Conservation (phyloP, 805 yeast genomes). For the Candida peoriensis region DNA sequence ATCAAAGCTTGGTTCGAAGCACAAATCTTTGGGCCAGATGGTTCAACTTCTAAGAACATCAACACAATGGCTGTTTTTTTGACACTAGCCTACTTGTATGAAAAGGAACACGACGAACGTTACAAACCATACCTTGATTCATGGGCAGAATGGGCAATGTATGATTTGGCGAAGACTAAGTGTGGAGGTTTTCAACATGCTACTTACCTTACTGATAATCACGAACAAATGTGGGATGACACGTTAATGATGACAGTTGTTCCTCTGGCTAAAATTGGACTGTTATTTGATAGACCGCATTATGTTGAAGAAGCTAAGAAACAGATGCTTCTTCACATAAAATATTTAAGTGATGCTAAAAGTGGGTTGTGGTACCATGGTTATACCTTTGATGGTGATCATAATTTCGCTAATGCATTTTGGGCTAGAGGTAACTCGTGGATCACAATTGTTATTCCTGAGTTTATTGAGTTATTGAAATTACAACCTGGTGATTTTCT, state of each 20-base stretch:
- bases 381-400: conserved; percentile 11
- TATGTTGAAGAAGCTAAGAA: conserved; percentile 12
- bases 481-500: conserved; percentile 9
- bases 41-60: conserved; percentile 11
- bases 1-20: conserved; percentile 10
- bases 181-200: conserved; percentile 13
- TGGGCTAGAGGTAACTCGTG: conserved; percentile 15
- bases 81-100: conserved; percentile 8
- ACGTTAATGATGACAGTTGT: conserved; percentile 13
- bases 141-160: conserved; percentile 13
- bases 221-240: conserved; percentile 12
- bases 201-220: conserved; percentile 10
- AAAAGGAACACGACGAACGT: conserved; percentile 4
- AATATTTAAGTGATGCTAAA: conserved; percentile 7
- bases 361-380: conserved; percentile 13
- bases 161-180: conserved; percentile 9
- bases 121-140: conserved; percentile 9
- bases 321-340: conserved; percentile 9
- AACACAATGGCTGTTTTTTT: conserved; percentile 11
- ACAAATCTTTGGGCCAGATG: conserved; percentile 12
- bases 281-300: conserved; percentile 10
- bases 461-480: conserved; percentile 9
- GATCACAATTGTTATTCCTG: conserved; percentile 13
- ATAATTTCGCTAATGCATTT: conserved; percentile 10
- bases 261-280: conserved; percentile 11